Evolutionary conservation across 2,329 filamentous ascomycete genomes (phyloP).

Genomic region (Niveomyces coronatus): DNA sequence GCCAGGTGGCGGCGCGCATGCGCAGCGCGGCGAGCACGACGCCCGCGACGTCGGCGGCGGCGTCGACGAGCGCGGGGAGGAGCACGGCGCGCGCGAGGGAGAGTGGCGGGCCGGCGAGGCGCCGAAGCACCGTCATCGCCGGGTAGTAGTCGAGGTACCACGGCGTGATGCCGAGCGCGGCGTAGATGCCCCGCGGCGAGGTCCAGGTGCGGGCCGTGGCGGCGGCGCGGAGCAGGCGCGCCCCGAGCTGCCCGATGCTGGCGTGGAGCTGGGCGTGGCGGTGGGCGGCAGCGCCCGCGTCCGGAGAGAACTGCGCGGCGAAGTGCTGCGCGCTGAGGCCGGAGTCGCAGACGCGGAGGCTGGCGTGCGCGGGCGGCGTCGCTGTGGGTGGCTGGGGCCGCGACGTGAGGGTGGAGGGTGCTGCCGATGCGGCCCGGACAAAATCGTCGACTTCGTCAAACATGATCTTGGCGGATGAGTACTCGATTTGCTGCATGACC

Average conservation of each 20-base stretch:
- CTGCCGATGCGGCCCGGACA: background rate
- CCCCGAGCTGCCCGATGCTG: constrained; percentile 8
- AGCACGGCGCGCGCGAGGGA: constrained; percentile 4
- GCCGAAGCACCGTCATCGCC: constrained; percentile 11
- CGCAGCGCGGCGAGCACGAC: constrained; percentile 10
- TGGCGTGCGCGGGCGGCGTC: background rate
- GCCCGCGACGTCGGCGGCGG: constrained; percentile 11
- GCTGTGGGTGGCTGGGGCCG: background rate
- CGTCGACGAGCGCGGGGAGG: constrained; percentile 9
- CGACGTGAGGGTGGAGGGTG: background rate
- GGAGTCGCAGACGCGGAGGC: constrained; percentile 14
- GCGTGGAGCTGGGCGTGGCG: background rate
- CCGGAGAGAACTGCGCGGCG: background rate
- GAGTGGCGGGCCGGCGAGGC: constrained; percentile 14
- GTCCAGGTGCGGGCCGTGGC: constrained; percentile 8
- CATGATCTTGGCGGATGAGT: constrained; percentile 14
- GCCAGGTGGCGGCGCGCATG: background rate
- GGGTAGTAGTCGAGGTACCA: constrained; percentile 16
- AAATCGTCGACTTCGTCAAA: constrained; percentile 19
- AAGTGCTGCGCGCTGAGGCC: constrained; percentile 13
- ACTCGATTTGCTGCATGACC: constrained; percentile 13
- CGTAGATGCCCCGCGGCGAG: constrained; percentile 14
- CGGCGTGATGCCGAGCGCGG: constrained; percentile 14
- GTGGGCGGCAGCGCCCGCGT: background rate
- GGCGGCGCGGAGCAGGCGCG: constrained; percentile 11